Evolutionary conservation across 441 rosid species (phyloP).

Genomic region (Isatis lusitanica): DNA sequence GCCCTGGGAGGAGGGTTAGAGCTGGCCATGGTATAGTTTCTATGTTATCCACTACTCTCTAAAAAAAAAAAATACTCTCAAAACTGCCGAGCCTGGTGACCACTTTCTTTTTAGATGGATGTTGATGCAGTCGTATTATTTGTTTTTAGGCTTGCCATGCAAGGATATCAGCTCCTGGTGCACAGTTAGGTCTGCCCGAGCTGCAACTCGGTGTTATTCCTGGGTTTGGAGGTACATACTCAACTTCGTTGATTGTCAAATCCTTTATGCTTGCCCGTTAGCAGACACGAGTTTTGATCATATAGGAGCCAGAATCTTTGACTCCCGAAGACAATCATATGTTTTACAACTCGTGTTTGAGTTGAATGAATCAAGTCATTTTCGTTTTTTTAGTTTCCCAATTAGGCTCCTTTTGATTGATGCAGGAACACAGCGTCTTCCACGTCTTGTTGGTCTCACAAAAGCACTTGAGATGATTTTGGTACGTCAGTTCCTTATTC

Average conservation of each 20-base stretch:
- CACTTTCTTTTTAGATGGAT: background rate
- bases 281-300: slow-evolving; percentile 1
- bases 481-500: slow-evolving; percentile 48
- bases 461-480: slow-evolving; percentile 95
- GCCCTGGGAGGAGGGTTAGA: slow-evolving; percentile 98
- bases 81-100: slow-evolving; percentile 5
- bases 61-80: background rate
- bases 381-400: background rate
- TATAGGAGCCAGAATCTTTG: background rate
- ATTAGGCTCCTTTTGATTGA: slow-evolving; percentile 39
- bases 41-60: background rate
- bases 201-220: slow-evolving; percentile 95
- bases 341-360: background rate
- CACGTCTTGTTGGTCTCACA: slow-evolving; percentile 94
- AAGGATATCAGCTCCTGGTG: slow-evolving; percentile 74
- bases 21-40: slow-evolving; percentile 69
- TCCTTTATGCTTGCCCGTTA: background rate
- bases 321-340: background rate
- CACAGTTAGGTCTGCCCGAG: slow-evolving; percentile 92
- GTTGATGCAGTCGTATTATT: slow-evolving; percentile 22
- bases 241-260: slow-evolving; percentile 1
- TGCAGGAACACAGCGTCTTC: slow-evolving; percentile 97
- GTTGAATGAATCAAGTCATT: slow-evolving; percentile 13
- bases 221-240: slow-evolving; percentile 60
- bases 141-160: slow-evolving; percentile 83